These are phyloP conservation scores for Coniferiporia weirii DNA, from an alignment of 1,284 basidiomycete genomes.

Conservation along the genomic window DNA sequence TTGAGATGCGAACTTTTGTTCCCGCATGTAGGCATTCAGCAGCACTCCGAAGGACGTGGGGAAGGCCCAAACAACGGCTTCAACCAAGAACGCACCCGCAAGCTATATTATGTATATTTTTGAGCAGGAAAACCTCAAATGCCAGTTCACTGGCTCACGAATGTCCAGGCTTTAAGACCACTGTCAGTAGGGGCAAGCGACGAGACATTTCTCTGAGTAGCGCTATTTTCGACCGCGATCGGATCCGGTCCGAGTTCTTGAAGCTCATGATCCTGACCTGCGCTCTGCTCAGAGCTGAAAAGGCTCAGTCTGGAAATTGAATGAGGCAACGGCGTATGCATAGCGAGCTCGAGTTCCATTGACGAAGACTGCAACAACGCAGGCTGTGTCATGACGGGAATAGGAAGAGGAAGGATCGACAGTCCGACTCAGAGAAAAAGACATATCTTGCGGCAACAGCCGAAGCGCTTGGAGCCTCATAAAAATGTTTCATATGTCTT, in stretches of 20 bases:
- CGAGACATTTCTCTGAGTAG: slow-evolving; percentile 19
- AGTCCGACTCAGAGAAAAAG: too few species aligned
- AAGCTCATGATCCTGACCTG: background rate
- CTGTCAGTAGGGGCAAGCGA: slow-evolving; percentile 29
- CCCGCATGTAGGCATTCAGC: slow-evolving; percentile 30
- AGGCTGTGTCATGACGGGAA: background rate
- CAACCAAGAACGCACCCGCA: slow-evolving; percentile 31
- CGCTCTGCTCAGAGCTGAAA: background rate
- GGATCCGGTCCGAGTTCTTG: background rate
- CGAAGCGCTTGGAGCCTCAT: too few species aligned
- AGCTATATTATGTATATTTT: slow-evolving; percentile 23
- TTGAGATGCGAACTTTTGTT: slow-evolving; percentile 26
- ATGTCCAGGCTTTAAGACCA: slow-evolving; percentile 32
- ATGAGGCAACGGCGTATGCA: background rate
- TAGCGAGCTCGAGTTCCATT: slow-evolving; percentile 1
- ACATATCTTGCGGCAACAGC: too few species aligned
- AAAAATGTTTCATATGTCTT: too few species aligned
- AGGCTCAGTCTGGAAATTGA: background rate
- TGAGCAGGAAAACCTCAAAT: background rate
- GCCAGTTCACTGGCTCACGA: slow-evolving; percentile 22
- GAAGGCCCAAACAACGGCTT: slow-evolving; percentile 37
- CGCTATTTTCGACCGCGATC: background rate
- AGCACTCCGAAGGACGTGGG: slow-evolving; percentile 32
- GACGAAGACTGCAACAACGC: background rate
- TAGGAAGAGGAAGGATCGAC: background rate